Evolutionary conservation across 176 grass and related monocot genomes (phyloP), one percentile per base, ranked within the genome.

Genomic region (Aegilops speltoides): DNA sequence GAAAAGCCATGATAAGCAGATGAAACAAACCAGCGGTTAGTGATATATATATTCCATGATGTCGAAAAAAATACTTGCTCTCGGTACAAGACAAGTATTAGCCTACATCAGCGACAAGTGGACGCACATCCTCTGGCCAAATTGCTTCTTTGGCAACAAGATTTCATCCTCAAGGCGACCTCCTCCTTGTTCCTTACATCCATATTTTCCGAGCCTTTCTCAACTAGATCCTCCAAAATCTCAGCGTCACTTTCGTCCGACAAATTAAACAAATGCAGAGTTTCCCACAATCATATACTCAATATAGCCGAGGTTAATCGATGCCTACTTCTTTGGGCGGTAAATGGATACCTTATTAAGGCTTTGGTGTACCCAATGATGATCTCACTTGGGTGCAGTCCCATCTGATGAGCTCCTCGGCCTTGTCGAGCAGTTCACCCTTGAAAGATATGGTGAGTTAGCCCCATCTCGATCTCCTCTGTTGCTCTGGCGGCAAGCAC

Each of bases 331-430:
- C 48, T n/a, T n/a, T 61, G 9, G 17, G n/a, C 20, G 28, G 4
- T 9, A 50, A 65, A 25, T 79, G 96, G 6, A 8, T 46, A 46
- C 97, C 94, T 94, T 93, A 79, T 89, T 93, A 38, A 94, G 75
- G 92, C 86, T 69, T 98, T 96, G 41, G 80, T 96, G 87, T 98
- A 96, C 56, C 97, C 94, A 84, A 90, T 94, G 22, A 99, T 96
- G 79, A 98, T 98, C 78, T 96, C 97, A 86, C 92, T 99, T 0
- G 97, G 97, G 84, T 99, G 97, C 78, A 96, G 77, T 33, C 97
- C 96, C 96, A 96, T 98, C 86, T 90, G 82, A 98, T 98, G 33
- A 98, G 90, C 86, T 95, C 96, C 84, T 94, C 96, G 1, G 92
- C 96, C 82, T 92, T 96, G 79, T 91, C 90, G 8, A 98, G 96